phyloP scores from a whole-genome alignment of 306 rosid genomes.

The Prunus davidiana region DNA sequence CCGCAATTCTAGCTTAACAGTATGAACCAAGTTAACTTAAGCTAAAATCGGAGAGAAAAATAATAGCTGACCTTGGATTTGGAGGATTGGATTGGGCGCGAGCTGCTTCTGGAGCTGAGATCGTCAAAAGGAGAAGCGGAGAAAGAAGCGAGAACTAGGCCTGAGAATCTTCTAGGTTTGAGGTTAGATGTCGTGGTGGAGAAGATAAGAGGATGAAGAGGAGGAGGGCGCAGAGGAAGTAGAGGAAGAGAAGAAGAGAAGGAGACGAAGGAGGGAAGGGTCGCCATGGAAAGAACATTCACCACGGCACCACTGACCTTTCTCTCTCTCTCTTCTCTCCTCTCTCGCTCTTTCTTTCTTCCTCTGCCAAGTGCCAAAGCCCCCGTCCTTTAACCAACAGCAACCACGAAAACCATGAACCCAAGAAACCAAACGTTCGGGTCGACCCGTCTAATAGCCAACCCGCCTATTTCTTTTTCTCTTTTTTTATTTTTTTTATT shows the following conservation, averaged over 20 bases:
- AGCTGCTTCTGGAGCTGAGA: slow-evolving; percentile 18
- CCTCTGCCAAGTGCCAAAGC: neutral
- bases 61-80: slow-evolving; percentile 46
- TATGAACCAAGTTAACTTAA: neutral
- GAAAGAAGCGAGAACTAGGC: slow-evolving; percentile 50
- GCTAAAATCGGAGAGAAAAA: neutral
- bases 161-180: slow-evolving; percentile 25
- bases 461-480: neutral
- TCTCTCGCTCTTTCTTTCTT: neutral
- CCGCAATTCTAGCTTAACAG: neutral
- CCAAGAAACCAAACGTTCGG: neutral
- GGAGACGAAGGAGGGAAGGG: slow-evolving; percentile 63
- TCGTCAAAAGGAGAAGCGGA: slow-evolving; percentile 52
- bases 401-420: neutral
- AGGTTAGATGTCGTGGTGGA: neutral
- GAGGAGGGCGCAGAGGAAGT: slow-evolving; percentile 1
- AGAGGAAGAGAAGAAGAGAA: slow-evolving; percentile 40
- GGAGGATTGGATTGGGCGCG: slow-evolving; percentile 22
- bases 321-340: neutral
- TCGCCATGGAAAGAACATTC: slow-evolving; percentile 57
- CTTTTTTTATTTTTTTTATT: too few species aligned
- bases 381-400: neutral
- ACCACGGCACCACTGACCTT: slow-evolving; percentile 22
- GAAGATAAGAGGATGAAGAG: slow-evolving; percentile 14
- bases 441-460: neutral